These are phyloP conservation scores for Zasmidium citrigriseum DNA, from an alignment of 2,329 filamentous ascomycete species.

Conservation along the genomic window DNA sequence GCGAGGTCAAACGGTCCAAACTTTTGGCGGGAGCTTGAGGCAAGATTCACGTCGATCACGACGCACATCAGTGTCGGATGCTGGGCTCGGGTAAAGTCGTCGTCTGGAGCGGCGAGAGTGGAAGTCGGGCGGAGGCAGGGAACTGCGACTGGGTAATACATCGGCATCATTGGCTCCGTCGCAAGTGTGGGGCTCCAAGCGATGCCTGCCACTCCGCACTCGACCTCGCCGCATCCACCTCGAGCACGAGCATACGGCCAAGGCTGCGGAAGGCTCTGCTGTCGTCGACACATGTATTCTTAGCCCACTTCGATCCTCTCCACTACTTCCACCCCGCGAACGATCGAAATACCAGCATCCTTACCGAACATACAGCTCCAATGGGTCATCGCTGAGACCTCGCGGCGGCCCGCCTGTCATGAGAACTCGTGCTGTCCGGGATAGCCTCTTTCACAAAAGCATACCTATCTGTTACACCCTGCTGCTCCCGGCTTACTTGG, in stretches of 20 bases:
- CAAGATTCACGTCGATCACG: not conserved
- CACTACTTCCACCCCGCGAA: not conserved
- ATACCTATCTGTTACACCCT: not conserved
- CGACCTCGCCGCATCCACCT: not conserved
- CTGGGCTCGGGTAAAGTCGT: not conserved
- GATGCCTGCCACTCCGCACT: constrained; percentile 1
- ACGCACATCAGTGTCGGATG: not conserved
- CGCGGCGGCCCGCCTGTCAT: not conserved
- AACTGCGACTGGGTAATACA: not conserved
- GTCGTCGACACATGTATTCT: not conserved
- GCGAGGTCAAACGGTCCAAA: not conserved
- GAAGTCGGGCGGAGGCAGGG: not conserved
- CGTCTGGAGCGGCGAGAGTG: no score
- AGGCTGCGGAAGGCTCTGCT: constrained; percentile 1
- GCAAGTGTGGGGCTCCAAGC: not conserved
- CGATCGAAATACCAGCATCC: not conserved
- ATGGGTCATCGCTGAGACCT: not conserved
- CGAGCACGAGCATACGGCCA: constrained; percentile 5
- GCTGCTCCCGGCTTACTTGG: not conserved
- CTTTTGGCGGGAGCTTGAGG: not conserved
- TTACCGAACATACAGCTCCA: not conserved
- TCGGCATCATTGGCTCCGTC: not conserved
- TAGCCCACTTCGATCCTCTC: not conserved
- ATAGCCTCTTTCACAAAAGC: not conserved
- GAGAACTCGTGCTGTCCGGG: not conserved